Base-by-base conservation (phyloP, 495 filamentous ascomycete genomes). In the Xylaria flabelliformis region DNA sequence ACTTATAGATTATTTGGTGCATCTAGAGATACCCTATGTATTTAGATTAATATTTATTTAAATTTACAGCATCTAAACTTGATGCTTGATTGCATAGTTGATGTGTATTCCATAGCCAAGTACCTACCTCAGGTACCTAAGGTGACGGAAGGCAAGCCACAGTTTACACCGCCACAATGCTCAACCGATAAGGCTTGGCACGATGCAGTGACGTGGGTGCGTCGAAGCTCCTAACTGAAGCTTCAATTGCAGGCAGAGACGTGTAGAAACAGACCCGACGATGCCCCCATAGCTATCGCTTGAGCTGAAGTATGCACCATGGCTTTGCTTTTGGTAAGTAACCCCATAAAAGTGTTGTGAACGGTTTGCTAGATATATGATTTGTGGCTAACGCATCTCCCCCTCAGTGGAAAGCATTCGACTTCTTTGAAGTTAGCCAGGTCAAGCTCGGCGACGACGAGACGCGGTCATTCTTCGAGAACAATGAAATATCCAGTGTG, bases 321-420 rank as follows among this genome's bases (percentile, higher is more conserved):
- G 77, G 77, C 77, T 74, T 72, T 79, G 73, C 77, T 79, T 76
- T 63, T 77, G 69, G 75, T 77, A 69, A 74, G 75, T 56, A 58
- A 41, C 32, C 4, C 26, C 44, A 13, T 12, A 7, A 19, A 3
- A 2, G 10, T 39, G 10, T 19, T n/a, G 6, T 1, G 24, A 62
- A 29, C 4, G 24, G 3, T 8, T 15, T 24, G 1, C 17, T 44
- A 17, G n/a, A n/a, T 34, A 34, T 36, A 13, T 68, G 41, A 29
- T 8, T 29, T 56, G 51, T 39, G 9, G 51, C 75, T 75, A 70
- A 72, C 53, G 6, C 15, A 21, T 61, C 39, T 5, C 21, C 51
- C 9, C 29, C 21, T n/a, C 76, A 99, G 95, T 98, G 97, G 96
- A 97, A 97, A 93, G 90, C 93, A 66, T 98, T 99, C 86, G 94